Conservation (phyloP, 2,329 filamentous ascomycete species). For the Sclerotinia sclerotiorum region DNA sequence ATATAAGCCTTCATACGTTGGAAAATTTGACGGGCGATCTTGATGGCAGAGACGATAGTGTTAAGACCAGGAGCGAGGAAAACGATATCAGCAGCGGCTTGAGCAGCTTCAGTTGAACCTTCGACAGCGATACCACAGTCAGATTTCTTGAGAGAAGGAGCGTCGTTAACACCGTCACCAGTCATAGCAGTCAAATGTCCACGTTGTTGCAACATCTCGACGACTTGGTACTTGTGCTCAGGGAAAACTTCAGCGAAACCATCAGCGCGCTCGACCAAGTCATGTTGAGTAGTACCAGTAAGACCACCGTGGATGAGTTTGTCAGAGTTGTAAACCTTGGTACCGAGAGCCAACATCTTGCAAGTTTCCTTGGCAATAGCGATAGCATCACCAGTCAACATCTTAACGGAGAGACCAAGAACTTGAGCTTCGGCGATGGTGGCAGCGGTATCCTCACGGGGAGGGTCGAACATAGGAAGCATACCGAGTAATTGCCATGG, state of each 20-base stretch:
- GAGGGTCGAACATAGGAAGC: constrained; percentile 78
- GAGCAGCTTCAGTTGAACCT: constrained; percentile 85
- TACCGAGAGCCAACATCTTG: constrained; percentile 77
- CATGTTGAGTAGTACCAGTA: constrained; percentile 69
- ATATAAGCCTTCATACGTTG: constrained; percentile 97
- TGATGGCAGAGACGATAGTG: constrained; percentile 88
- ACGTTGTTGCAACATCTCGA: constrained; percentile 91
- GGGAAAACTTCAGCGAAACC: constrained; percentile 94
- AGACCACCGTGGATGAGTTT: constrained; percentile 76
- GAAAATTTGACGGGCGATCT: constrained; percentile 93
- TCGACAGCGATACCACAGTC: constrained; percentile 95
- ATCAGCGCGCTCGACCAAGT: constrained; percentile 82
- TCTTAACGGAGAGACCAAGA: constrained; percentile 76
- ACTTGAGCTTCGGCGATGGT: constrained; percentile 75
- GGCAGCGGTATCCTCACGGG: constrained; percentile 75
- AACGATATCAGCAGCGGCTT: constrained; percentile 89
- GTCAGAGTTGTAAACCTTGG: constrained; percentile 79
- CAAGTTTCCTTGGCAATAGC: constrained; percentile 80
- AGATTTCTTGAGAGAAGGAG: constrained; percentile 88
- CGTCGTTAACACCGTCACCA: constrained; percentile 94
- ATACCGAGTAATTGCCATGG: constrained; percentile 71
- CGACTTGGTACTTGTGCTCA: constrained; percentile 93
- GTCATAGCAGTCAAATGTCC: constrained; percentile 95
- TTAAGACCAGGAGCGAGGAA: constrained; percentile 89
- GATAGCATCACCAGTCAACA: constrained; percentile 78